These are phyloP conservation scores for Shiraia sp. DNA, from an alignment of 2,329 filamentous ascomycete species.

Conservation along the genomic window DNA sequence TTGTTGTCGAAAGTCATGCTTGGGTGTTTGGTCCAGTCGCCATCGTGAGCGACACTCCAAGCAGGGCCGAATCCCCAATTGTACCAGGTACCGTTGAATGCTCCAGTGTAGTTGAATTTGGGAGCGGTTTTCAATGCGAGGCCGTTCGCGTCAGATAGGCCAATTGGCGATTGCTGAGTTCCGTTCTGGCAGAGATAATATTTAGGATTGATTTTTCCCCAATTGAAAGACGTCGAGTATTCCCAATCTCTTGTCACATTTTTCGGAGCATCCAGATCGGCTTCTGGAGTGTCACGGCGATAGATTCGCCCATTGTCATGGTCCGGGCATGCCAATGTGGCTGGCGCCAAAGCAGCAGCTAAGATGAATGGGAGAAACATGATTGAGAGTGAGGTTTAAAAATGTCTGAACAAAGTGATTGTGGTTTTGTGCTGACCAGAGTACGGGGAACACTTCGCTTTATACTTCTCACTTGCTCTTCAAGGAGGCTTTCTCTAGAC, in stretches of 20 bases:
- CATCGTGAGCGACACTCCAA: constrained; percentile 46
- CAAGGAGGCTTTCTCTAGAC: too few species aligned
- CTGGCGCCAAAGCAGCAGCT: constrained; percentile 7
- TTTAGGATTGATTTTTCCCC: constrained; percentile 45
- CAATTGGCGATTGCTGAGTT: constrained; percentile 56
- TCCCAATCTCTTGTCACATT: constrained; percentile 18
- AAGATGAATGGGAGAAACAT: constrained; percentile 18
- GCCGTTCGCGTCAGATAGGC: constrained; percentile 46
- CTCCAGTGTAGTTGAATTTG: constrained; percentile 48
- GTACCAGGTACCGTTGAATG: constrained; percentile 47
- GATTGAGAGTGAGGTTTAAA: not conserved
- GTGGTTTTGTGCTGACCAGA: too few species aligned
- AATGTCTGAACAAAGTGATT: not conserved
- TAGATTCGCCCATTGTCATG: constrained; percentile 11
- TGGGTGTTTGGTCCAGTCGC: constrained; percentile 46
- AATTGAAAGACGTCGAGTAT: constrained; percentile 40
- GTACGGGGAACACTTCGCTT: too few species aligned
- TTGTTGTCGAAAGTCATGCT: constrained; percentile 52
- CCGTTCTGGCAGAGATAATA: constrained; percentile 55
- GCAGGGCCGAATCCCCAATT: constrained; percentile 57
- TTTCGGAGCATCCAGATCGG: constrained; percentile 5
- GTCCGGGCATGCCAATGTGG: constrained; percentile 14
- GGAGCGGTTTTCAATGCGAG: constrained; percentile 48
- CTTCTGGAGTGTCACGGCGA: constrained; percentile 5
- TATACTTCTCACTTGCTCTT: too few species aligned